These are phyloP conservation scores for Solanum chacoense DNA, from an alignment of 305 asterid species.

Conservation along the genomic window DNA sequence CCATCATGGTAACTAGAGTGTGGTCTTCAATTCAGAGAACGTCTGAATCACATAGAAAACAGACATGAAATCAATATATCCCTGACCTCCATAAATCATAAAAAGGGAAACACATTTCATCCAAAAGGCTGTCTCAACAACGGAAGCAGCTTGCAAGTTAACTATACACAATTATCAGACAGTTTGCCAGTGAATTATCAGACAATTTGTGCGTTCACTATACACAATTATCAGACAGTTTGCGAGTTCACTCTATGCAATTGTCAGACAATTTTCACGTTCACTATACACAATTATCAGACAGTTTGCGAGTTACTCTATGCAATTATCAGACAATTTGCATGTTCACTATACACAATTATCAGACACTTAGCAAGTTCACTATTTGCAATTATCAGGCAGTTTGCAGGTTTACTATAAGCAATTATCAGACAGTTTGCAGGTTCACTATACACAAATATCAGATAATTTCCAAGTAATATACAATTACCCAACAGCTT, in stretches of 20 bases:
- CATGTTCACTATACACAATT: neutral
- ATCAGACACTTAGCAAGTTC: neutral
- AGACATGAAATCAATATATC: neutral
- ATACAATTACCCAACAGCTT: neutral
- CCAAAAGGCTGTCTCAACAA: neutral
- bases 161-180: neutral
- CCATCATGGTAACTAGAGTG: slow-evolving; percentile 14
- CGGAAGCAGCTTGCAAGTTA: neutral
- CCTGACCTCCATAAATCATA: neutral
- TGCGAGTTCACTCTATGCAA: neutral
- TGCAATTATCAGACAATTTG: neutral
- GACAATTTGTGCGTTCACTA: neutral
- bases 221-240: neutral
- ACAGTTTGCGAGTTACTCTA: neutral
- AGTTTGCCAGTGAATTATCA: neutral
- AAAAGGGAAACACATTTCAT: neutral
- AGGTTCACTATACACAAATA: neutral
- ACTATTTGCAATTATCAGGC: neutral
- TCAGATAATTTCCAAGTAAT: neutral
- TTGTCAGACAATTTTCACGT: neutral
- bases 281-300: neutral
- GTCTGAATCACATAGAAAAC: neutral
- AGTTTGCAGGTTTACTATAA: neutral
- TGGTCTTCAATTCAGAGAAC: neutral
- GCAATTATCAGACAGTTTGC: neutral